These are phyloP conservation scores for Aureobasidium sp. DNA, from an alignment of 2,329 filamentous ascomycete genomes.

Conservation along the genomic window DNA sequence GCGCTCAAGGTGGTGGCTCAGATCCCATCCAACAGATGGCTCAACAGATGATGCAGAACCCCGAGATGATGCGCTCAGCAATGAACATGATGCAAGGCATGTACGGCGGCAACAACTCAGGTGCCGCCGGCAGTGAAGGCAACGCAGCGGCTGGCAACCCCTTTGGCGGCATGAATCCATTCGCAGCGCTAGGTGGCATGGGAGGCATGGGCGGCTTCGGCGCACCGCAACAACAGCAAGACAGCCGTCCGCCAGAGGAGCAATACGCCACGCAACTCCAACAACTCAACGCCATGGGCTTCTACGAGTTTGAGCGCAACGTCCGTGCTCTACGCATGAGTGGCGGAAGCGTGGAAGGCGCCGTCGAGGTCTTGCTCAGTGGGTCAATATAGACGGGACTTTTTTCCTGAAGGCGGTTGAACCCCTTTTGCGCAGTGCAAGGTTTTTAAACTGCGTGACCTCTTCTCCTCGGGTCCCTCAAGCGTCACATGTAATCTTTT, in stretches of 20 bases:
- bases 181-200: slow-evolving; percentile 32
- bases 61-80: slow-evolving; percentile 48
- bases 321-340: slow-evolving; percentile 79
- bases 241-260: slow-evolving; percentile 89
- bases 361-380: slow-evolving; percentile 62
- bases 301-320: slow-evolving; percentile 93
- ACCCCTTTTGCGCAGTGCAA: background rate
- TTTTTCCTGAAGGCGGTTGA: background rate
- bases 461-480: background rate
- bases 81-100: slow-evolving; percentile 50
- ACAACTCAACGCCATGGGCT: slow-evolving; percentile 98
- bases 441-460: background rate
- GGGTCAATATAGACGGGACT: slow-evolving; percentile 6
- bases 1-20: slow-evolving; percentile 18
- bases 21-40: slow-evolving; percentile 44
- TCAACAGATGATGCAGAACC: slow-evolving; percentile 49
- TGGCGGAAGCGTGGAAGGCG: slow-evolving; percentile 90
- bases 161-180: slow-evolving; percentile 41
- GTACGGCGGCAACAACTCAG: slow-evolving; percentile 32
- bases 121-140: slow-evolving; percentile 31
- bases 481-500: background rate
- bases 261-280: slow-evolving; percentile 82
- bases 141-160: slow-evolving; percentile 28
- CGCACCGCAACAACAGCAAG: slow-evolving; percentile 48
- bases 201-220: slow-evolving; percentile 27